Evolutionary conservation across 1,139 yeast species (phyloP), one percentile per base, ranked within the genome.

Genomic region (Debaryomyces coudertii): DNA sequence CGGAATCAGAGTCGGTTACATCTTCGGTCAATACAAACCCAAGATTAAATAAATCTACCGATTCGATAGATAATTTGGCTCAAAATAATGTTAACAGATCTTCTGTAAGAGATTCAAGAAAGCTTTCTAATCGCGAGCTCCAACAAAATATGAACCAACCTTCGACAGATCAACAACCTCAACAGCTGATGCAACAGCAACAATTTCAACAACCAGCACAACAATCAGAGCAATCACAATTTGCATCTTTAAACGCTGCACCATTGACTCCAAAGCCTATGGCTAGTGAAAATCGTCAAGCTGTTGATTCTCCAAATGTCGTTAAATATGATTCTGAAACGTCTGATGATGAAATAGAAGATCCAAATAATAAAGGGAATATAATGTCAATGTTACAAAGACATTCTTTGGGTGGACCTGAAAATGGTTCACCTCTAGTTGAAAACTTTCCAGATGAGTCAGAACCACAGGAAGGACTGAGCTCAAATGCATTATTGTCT

Each of bases 1-100:
- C 71, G 6, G 79, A 74, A 53, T 57, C 63, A 42, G 72, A 60
- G 8, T 66, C 74, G 1, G 47, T 64, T 38, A 52, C 61, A 22
- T 59, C 73, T 5, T 54, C 65, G 22, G 48, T 23, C 23, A 27
- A 29, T 15, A 42, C 40, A 5, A 42, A 20, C n/a, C 7, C 33
- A n/a, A 42, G 40, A 35, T 22, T 36, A 9, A 43, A 43, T 18
- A 39, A 29, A n/a, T 42, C 45, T 1, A 44, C 40, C 14, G 48
- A 43, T 12, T 39, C 48, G 4, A 14, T 43, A n/a, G 45, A 30
- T 30, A 27, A 37, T n/a, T 20, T 30, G 22, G 23, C 28, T n/a
- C 25, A 33, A 16, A 28, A 20, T 7, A 36, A 29, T 16, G 35
- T 16, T 14, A 33, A n/a, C 24, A 33, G 36, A 18, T 15, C 44